Conservation (phyloP, 345 rosid genomes). For the Durio zibethinus region DNA sequence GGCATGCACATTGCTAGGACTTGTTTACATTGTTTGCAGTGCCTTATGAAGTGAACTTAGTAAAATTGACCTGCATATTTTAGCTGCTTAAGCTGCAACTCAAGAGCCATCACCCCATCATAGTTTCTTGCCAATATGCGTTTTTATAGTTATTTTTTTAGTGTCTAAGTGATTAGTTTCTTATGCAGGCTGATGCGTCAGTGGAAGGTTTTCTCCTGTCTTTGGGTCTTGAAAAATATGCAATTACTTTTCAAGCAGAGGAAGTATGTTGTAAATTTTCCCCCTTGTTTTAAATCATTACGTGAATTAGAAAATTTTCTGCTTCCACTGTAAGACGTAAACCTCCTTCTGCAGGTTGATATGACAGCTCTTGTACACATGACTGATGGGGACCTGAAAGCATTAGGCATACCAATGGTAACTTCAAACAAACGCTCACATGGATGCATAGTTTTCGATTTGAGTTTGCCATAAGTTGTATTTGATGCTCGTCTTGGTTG, state of each 20-base stretch:
- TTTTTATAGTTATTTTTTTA: not conserved
- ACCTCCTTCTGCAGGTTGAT: conserved; percentile 63
- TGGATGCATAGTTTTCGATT: not conserved
- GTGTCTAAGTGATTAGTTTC: conserved; percentile 13
- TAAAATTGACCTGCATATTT: not conserved
- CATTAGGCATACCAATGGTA: conserved; percentile 96
- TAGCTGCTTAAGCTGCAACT: not conserved
- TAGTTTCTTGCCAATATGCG: not conserved
- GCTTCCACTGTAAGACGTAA: conserved; percentile 7
- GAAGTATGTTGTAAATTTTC: conserved; percentile 48
- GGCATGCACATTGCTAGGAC: not conserved
- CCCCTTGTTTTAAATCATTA: not conserved
- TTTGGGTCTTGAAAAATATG: conserved; percentile 84
- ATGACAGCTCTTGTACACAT: conserved; percentile 95
- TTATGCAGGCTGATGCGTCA: conserved; percentile 62
- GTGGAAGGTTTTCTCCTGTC: conserved; percentile 81
- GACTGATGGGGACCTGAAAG: conserved; percentile 94
- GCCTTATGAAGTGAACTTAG: not conserved
- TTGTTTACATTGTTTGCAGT: not conserved
- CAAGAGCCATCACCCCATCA: not conserved
- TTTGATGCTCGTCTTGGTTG: not conserved
- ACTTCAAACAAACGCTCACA: conserved; percentile 3
- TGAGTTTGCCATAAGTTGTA: not conserved
- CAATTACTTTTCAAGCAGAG: conserved; percentile 88
- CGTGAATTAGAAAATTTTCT: not conserved